A percentile compares a stretch with the other conserved stretches of the same genome.
Conservation (phyloP, 2,329 filamentous ascomycete genomes). For the Thielaviopsis populi region DNA sequence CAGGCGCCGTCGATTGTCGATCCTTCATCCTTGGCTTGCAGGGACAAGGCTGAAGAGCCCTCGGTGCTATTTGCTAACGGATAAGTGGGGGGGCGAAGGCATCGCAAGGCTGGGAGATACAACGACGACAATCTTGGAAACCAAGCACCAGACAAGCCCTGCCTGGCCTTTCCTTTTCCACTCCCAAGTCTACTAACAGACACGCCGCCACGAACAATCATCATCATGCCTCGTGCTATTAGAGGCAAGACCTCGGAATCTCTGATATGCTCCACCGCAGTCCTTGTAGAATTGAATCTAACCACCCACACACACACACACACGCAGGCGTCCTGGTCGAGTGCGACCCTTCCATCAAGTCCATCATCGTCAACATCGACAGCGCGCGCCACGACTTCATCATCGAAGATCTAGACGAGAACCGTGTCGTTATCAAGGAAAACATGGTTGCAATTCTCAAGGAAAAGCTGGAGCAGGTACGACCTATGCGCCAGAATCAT, state of each 20-base stretch:
- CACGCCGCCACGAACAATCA: not conserved
- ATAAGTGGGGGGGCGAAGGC: not conserved
- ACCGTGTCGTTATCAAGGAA: slow-evolving; percentile 60
- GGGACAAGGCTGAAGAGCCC: not conserved
- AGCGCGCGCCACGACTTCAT: slow-evolving; percentile 55
- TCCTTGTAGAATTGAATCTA: slow-evolving; percentile 14
- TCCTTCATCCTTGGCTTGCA: slow-evolving; percentile 4
- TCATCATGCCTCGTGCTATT: slow-evolving; percentile 41
- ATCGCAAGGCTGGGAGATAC: not conserved
- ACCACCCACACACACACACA: slow-evolving; percentile 20
- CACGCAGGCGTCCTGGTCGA: slow-evolving; percentile 54
- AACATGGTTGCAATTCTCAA: slow-evolving; percentile 56
- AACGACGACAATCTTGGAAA: not conserved
- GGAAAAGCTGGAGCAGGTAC: slow-evolving; percentile 49
- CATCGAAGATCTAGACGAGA: slow-evolving; percentile 66
- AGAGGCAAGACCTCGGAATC: slow-evolving; percentile 29
- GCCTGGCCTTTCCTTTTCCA: not conserved
- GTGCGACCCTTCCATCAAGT: slow-evolving; percentile 77
- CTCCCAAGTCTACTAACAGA: not conserved
- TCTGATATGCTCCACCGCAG: not conserved
- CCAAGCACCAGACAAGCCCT: not conserved
- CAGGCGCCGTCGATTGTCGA: not conserved
- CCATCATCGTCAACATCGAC: slow-evolving; percentile 68
- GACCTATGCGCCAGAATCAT: not conserved
- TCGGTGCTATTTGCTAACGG: not conserved